Evolutionary conservation across 108 stramenopile genomes (phyloP), one percentile per base, ranked within the genome.

Genomic region (Fistulifera pelliculosa): DNA sequence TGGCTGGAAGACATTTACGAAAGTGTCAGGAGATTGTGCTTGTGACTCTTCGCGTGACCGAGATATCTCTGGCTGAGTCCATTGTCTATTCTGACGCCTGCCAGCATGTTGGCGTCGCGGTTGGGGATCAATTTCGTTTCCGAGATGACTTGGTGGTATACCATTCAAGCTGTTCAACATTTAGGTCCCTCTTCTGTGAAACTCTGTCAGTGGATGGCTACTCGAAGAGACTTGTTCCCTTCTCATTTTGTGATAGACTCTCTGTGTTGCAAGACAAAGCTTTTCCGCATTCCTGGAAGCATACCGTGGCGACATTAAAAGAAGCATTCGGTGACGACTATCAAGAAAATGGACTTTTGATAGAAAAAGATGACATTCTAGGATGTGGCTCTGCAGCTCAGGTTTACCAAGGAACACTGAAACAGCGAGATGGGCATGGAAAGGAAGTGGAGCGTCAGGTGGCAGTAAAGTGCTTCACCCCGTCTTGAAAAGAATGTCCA

Each of bases 331-430:
- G 85, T 16, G 48, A 58, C 17, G 77, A 88, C 45, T 90, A 85
- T 42, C 60, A 75, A 68, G 38, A 47, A 19, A 69, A 68, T 15
- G 84, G 85, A 8, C 48, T 90, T 40, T 28, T 53, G 21, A 19
- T 89, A 7, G 58, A 62, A n/a, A 13, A 49, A 11, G 38, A 70
- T 22, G 71, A 75, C 28, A 68, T 73, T 27, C 74, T 90, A 65
- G 93, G 93, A 11, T 87, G 85, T 49, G 93, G 93, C 14, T 77
- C 82, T 40, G 93, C 83, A 8, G 93, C 93, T n/a, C 89, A 90
- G 65, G 93, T 94, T 0, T 85, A 94, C 66, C 63, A 58, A 39
- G 88, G 75, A 12, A 75, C 57, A 11, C 60, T 93, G 15, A 72
- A 23, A 18, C 27, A 14, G 0, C 26, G 38, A 19, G 23, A 61